Conservation (phyloP, 345 rosid species). For the Boechera retrofracta region DNA sequence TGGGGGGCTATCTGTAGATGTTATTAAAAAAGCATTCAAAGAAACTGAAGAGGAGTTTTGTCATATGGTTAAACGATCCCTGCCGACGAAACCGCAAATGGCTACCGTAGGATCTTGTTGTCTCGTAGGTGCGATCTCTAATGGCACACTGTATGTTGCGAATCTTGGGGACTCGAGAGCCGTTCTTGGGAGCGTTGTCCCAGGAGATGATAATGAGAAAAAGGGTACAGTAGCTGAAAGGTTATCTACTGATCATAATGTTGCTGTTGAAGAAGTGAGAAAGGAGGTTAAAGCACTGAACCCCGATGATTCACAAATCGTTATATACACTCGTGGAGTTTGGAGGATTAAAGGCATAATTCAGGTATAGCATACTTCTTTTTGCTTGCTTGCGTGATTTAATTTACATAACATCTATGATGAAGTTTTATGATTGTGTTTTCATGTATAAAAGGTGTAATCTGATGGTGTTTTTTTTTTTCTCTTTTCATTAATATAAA, state of each 20-base stretch:
- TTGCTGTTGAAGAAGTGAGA: slow-evolving; percentile 87
- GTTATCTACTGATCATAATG: slow-evolving; percentile 95
- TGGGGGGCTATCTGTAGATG: slow-evolving; percentile 84
- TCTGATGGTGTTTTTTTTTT: not conserved
- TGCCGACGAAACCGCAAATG: slow-evolving; percentile 77
- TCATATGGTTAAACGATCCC: slow-evolving; percentile 68
- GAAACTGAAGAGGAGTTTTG: slow-evolving; percentile 93
- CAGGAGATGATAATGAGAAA: slow-evolving; percentile 44
- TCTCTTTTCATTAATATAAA: slow-evolving; percentile 10
- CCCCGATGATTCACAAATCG: slow-evolving; percentile 95
- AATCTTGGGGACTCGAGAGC: slow-evolving; percentile 97
- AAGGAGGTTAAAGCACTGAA: slow-evolving; percentile 95
- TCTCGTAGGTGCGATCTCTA: slow-evolving; percentile 83
- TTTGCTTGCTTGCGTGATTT: not conserved
- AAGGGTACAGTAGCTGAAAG: slow-evolving; percentile 73
- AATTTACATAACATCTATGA: not conserved
- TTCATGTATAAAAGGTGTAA: not conserved
- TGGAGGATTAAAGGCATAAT: slow-evolving; percentile 99
- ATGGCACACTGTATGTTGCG: slow-evolving; percentile 78
- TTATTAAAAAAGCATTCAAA: slow-evolving; percentile 78
- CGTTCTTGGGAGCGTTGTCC: slow-evolving; percentile 75
- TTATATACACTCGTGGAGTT: slow-evolving; percentile 77
- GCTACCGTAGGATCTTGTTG: slow-evolving; percentile 98
- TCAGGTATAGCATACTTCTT: slow-evolving; percentile 60
- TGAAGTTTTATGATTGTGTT: slow-evolving; percentile 23